phyloP scores from a whole-genome alignment of 495 filamentous ascomycete species.

The Trichoderma parareesei region DNA sequence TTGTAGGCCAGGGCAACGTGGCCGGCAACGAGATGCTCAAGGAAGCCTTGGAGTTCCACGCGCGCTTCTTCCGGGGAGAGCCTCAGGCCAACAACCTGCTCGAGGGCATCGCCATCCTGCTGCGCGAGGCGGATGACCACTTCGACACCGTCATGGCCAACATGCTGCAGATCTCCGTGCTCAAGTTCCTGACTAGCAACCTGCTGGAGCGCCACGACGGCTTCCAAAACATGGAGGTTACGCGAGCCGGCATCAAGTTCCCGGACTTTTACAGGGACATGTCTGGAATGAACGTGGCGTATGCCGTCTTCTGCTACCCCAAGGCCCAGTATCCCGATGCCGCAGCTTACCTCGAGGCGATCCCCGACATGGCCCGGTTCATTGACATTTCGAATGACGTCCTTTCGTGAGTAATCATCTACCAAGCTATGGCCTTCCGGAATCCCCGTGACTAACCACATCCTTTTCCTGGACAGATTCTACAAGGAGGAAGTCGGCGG shows the following conservation, averaged over 20 bases:
- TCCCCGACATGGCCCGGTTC: slow-evolving; percentile 3
- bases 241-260: slow-evolving; percentile 1
- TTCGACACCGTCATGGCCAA: slow-evolving; percentile 1
- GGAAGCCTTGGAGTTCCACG: slow-evolving; percentile 11
- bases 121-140: background rate
- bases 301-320: slow-evolving; percentile 7
- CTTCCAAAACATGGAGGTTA: slow-evolving; percentile 3
- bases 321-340: background rate
- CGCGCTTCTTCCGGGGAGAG: slow-evolving; percentile 12
- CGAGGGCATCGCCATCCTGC: background rate
- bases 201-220: background rate
- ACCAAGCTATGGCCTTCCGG: background rate
- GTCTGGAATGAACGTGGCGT: slow-evolving; percentile 1
- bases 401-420: background rate
- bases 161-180: slow-evolving; percentile 1
- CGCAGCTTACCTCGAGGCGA: background rate
- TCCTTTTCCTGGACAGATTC: slow-evolving; percentile 7
- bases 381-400: background rate
- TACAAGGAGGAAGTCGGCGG: slow-evolving; percentile 10
- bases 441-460: background rate
- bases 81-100: slow-evolving; percentile 9
- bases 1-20: slow-evolving; percentile 10
- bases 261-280: slow-evolving; percentile 10
- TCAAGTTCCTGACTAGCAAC: slow-evolving; percentile 10
- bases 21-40: slow-evolving; percentile 1